Evolutionary conservation across 768 basidiomycete genomes (phyloP).

Genomic region (Mycena galericulata): DNA sequence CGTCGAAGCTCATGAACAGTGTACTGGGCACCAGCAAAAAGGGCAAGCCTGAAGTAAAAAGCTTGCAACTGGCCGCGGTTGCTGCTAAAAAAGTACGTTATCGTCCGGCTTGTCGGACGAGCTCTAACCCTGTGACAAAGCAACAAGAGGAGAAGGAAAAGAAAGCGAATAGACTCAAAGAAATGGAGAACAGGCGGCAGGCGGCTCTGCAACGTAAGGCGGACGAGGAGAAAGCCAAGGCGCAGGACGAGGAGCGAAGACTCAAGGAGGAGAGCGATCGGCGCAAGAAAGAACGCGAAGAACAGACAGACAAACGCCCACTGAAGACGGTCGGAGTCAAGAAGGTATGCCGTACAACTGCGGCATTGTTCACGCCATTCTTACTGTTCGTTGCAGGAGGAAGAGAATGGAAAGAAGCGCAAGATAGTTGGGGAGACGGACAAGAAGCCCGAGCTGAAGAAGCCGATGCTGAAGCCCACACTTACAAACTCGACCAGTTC

Average conservation of each 20-base stretch:
- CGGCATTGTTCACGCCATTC: constrained; percentile 1
- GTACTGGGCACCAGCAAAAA: constrained; percentile 80
- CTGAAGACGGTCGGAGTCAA: constrained; percentile 60
- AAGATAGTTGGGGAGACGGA: constrained; percentile 65
- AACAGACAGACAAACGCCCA: constrained; percentile 76
- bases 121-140: constrained; percentile 53
- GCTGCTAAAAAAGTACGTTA: constrained; percentile 88
- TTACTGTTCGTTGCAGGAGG: constrained; percentile 58
- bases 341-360: constrained; percentile 57
- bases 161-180: constrained; percentile 77
- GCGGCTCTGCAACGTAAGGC: constrained; percentile 77
- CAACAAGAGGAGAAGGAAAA: constrained; percentile 92
- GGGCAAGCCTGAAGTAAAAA: constrained; percentile 81
- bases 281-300: constrained; percentile 86
- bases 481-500: constrained; percentile 53
- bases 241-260: constrained; percentile 77
- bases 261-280: constrained; percentile 80
- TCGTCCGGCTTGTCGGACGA: constrained; percentile 12
- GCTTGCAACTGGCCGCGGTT: constrained; percentile 82
- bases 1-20: constrained; percentile 74
- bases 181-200: constrained; percentile 87
- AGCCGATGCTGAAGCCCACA: constrained; percentile 61
- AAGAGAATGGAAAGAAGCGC: constrained; percentile 79
- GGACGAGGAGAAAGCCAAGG: constrained; percentile 77
- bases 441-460: constrained; percentile 71